Conservation (phyloP, 2,329 filamentous ascomycete genomes). For the Sarocladiaceae sp. region DNA sequence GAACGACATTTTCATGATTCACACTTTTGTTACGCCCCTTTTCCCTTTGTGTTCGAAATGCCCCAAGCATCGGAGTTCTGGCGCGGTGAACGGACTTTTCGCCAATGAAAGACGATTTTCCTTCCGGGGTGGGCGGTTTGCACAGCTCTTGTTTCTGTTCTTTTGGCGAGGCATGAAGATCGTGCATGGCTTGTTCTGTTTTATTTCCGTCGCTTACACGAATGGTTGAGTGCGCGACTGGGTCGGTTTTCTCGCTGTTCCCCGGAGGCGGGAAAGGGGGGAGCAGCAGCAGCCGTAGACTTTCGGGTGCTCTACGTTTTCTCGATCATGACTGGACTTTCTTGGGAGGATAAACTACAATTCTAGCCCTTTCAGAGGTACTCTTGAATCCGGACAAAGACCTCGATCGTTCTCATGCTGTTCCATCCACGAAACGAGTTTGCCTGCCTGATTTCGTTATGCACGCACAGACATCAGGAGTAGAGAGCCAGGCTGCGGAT, state of each 20-base stretch:
- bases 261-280: background rate
- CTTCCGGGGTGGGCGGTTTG: too few species aligned
- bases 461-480: too few species aligned
- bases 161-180: too few species aligned
- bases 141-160: too few species aligned
- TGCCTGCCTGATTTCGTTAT: too few species aligned
- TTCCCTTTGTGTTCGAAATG: background rate
- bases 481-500: too few species aligned
- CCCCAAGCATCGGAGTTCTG: slow-evolving; percentile 8
- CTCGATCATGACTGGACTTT: too few species aligned
- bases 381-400: background rate
- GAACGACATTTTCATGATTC: background rate
- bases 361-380: background rate
- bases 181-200: too few species aligned
- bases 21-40: slow-evolving; percentile 1
- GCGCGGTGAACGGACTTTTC: background rate
- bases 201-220: too few species aligned
- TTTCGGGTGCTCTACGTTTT: too few species aligned
- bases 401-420: too few species aligned
- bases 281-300: background rate
- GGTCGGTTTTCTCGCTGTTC: background rate
- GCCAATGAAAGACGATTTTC: background rate
- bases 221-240: background rate
- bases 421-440: too few species aligned
- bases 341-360: background rate